Base-by-base conservation (phyloP, 2,329 filamentous ascomycete species). In the Neonectria neomacrospora region DNA sequence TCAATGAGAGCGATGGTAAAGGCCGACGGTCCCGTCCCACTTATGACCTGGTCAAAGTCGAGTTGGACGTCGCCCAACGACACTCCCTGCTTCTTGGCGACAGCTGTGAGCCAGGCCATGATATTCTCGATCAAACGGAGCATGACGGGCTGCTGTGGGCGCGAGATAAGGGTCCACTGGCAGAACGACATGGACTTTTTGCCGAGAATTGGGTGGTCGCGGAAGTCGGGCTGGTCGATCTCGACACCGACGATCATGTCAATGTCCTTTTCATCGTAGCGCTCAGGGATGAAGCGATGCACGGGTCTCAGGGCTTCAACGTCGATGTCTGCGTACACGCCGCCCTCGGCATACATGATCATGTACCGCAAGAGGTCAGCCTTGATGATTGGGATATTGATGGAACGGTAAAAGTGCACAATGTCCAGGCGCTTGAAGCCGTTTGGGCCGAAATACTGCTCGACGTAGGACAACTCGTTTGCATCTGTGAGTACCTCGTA, bases 161-260 rank as follows among this genome's bases (percentile, higher is more conserved):
- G 90, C 69, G 86, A 86, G 80, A 91, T 89, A 71, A 92, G 91
- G 0, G 90, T 92, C 90, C 90, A 92, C 72, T 92, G 90, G 74
- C 90, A 92, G 74, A 92, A 92, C 0, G 89, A 92, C 67, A 83
- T 81, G 39, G 86, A 91, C 77, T 92, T 92, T 52, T 83, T 83
- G 14, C 90, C 90, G 0, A 92, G 80, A 32, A 92, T 88, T 2
- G 86, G 83, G 73, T 92, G 90, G 53, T 87, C 77, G 18, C 78
- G 80, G 77, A 87, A 91, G 9, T 87, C 83, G 0, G 90, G 90
- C 75, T 91, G 85, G 71, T 92, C 90, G 61, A 92, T 90, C 74
- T 92, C 90, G 1, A 92, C 82, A 14, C 90, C 88, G 26, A 92
- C 85, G 20, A 92, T 86, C 82, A 92, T 86, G 68, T 91, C 87